A percentile compares a stretch with the other conserved stretches of the same genome.
These are phyloP conservation scores for Podospora conica DNA, from an alignment of 495 filamentous ascomycete genomes.

Conservation along the genomic window DNA sequence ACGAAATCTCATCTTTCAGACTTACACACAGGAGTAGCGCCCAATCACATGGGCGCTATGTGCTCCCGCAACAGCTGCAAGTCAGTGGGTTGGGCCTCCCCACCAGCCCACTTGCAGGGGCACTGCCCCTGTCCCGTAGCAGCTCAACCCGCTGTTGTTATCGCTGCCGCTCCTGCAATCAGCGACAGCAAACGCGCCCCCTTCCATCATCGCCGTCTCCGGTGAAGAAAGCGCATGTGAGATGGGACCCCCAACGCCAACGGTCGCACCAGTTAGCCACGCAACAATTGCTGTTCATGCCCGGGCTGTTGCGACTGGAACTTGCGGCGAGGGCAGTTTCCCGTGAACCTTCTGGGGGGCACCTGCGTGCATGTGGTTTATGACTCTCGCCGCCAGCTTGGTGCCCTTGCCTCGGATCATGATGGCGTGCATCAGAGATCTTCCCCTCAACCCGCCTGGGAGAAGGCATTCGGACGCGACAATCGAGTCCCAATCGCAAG, in stretches of 20 bases:
- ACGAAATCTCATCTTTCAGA: background rate
- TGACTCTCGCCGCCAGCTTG: too few species aligned
- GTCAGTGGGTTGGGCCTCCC: background rate
- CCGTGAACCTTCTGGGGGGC: too few species aligned
- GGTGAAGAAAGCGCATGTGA: background rate
- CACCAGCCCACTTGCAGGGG: background rate
- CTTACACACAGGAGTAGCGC: background rate
- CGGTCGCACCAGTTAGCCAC: background rate
- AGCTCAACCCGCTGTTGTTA: background rate
- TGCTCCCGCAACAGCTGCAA: background rate
- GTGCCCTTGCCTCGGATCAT: background rate
- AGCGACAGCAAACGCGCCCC: background rate
- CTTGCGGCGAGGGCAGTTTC: too few species aligned
- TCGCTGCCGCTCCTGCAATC: background rate
- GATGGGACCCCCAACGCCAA: background rate
- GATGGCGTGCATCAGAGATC: background rate
- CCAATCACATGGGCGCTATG: background rate
- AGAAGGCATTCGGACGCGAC: too few species aligned
- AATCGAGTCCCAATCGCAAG: too few species aligned
- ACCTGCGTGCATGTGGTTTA: too few species aligned
- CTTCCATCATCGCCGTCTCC: background rate
- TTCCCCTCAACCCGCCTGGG: background rate
- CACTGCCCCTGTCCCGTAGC: background rate
- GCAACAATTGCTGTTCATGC: background rate
- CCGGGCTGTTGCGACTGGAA: background rate